These are phyloP conservation scores for Pseudozyma thailandica DNA, from an alignment of 1,284 basidiomycete species.

Conservation along the genomic window DNA sequence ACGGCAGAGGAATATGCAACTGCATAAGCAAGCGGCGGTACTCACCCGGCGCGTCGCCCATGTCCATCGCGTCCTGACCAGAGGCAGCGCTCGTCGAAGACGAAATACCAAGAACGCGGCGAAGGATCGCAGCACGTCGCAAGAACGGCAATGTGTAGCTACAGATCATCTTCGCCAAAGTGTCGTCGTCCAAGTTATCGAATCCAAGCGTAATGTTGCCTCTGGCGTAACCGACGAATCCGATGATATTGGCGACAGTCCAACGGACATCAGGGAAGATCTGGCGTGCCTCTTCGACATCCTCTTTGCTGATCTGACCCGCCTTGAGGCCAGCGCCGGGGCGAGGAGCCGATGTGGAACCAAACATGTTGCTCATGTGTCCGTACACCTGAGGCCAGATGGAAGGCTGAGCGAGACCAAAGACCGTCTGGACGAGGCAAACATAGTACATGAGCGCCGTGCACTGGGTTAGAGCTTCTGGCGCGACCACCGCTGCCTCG, in stretches of 20 bases:
- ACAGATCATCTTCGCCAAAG: slow-evolving; percentile 84
- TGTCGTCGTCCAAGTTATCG: slow-evolving; percentile 63
- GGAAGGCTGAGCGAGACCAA: slow-evolving; percentile 65
- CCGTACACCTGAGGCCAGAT: slow-evolving; percentile 59
- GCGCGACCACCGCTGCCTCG: slow-evolving; percentile 62
- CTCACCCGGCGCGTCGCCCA: slow-evolving; percentile 44
- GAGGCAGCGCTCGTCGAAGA: not conserved
- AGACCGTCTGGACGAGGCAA: slow-evolving; percentile 63
- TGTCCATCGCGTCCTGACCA: slow-evolving; percentile 13
- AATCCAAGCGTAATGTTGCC: slow-evolving; percentile 68
- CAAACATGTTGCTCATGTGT: slow-evolving; percentile 36
- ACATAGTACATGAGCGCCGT: slow-evolving; percentile 67
- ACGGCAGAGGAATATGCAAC: slow-evolving; percentile 58
- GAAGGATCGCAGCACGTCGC: slow-evolving; percentile 87
- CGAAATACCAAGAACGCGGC: slow-evolving; percentile 73
- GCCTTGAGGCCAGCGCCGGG: slow-evolving; percentile 41
- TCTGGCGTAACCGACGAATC: slow-evolving; percentile 64
- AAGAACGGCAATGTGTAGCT: slow-evolving; percentile 92
- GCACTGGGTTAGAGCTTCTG: slow-evolving; percentile 59
- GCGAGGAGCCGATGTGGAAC: slow-evolving; percentile 20
- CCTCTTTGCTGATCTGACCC: slow-evolving; percentile 35
- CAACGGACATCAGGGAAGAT: slow-evolving; percentile 66
- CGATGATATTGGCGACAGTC: slow-evolving; percentile 65
- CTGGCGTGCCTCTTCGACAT: slow-evolving; percentile 42
- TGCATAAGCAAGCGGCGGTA: slow-evolving; percentile 55